Percentiles rank a stretch among this genome's conserved stretches.
Conservation (phyloP, 2,329 filamentous ascomycete species). For the Epichloe sylvatica region DNA sequence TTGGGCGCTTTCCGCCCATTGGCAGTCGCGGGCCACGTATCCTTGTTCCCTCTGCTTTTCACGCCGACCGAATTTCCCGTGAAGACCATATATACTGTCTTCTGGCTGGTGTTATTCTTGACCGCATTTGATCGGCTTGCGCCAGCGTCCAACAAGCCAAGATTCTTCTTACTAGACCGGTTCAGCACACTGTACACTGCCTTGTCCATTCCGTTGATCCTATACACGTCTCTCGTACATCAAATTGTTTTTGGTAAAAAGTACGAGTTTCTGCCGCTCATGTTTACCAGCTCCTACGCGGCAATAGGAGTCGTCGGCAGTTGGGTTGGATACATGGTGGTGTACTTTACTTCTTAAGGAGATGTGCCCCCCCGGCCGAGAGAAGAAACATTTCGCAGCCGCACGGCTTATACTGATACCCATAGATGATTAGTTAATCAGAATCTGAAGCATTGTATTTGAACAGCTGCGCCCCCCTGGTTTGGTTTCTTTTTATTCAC, state of each 20-base stretch:
- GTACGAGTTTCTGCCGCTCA: conserved; percentile 84
- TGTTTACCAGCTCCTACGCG: conserved; percentile 93
- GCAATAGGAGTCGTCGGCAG: conserved; percentile 91
- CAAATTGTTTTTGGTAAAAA: conserved; percentile 68
- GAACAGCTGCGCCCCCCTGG: no score
- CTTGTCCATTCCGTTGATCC: conserved; percentile 73
- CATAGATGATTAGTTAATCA: background rate
- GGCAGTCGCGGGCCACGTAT: conserved; percentile 87
- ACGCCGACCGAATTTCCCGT: conserved; percentile 85
- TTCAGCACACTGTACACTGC: conserved; percentile 84
- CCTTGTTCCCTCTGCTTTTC: conserved; percentile 85
- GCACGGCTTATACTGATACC: conserved; percentile 1
- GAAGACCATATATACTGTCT: conserved; percentile 83
- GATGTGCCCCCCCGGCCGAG: no score
- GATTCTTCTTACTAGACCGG: conserved; percentile 81
- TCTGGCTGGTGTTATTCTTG: conserved; percentile 81
- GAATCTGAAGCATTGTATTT: background rate
- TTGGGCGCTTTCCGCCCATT: conserved; percentile 84
- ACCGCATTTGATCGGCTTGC: conserved; percentile 77
- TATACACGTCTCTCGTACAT: conserved; percentile 79
- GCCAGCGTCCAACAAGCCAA: conserved; percentile 63
- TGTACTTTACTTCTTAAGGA: conserved; percentile 56
- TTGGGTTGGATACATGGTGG: conserved; percentile 87
- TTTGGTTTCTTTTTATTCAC: background rate
- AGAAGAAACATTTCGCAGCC: background rate